phyloP scores from a whole-genome alignment of 768 basidiomycete genomes.

The Podaxis sp. region DNA sequence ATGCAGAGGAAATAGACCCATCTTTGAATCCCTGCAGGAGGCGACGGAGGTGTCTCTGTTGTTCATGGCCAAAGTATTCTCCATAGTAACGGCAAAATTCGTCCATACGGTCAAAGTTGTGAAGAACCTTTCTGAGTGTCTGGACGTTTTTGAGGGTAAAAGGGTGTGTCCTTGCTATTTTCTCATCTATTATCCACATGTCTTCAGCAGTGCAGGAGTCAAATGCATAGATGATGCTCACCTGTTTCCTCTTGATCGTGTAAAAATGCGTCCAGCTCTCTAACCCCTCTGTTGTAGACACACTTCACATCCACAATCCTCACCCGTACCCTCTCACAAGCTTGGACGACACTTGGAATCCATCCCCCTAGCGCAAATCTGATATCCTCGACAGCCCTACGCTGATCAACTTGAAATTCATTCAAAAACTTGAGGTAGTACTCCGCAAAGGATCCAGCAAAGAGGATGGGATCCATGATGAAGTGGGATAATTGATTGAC shows the following conservation, averaged over 20 bases:
- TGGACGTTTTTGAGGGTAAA: neutral
- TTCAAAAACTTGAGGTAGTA: conserved; percentile 5
- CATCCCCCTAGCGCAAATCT: neutral
- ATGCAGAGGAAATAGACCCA: neutral
- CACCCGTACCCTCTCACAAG: neutral
- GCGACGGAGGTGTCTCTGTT: neutral
- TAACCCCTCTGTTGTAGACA: neutral
- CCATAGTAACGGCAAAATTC: neutral
- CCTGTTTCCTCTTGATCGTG: neutral
- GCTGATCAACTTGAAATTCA: neutral
- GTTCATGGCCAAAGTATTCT: neutral
- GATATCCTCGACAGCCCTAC: neutral
- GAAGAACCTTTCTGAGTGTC: neutral
- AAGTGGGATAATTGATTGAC: neutral
- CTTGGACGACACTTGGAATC: neutral
- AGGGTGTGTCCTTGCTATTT: neutral
- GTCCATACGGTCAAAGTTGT: neutral
- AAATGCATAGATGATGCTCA: neutral
- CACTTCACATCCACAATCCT: neutral
- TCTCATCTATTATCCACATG: neutral
- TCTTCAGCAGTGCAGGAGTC: neutral
- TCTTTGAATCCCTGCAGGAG: neutral
- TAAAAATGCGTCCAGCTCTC: neutral
- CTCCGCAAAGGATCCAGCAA: conserved; percentile 1
- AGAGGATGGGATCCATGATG: neutral